These are phyloP conservation scores for Aspergillus quadrilineatus DNA, from an alignment of 2,329 filamentous ascomycete genomes.

Conservation along the genomic window DNA sequence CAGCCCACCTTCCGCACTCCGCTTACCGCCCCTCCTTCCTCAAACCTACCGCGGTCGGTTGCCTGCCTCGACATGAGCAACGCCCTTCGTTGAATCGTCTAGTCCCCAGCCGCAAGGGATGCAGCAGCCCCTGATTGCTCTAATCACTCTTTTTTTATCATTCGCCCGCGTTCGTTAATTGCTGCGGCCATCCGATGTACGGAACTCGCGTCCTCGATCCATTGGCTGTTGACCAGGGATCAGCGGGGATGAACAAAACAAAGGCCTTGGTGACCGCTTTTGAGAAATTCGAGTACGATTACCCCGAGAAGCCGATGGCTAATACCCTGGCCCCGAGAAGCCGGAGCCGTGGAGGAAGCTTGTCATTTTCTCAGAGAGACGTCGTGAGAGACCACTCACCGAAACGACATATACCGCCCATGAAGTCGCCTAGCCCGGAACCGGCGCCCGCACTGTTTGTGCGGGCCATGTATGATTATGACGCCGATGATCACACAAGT, in stretches of 20 bases:
- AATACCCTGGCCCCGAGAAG: constrained; percentile 32
- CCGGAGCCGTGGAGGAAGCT: constrained; percentile 33
- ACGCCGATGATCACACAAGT: constrained; percentile 94
- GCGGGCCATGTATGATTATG: constrained; percentile 94
- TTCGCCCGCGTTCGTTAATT: constrained; percentile 11
- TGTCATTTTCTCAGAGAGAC: constrained; percentile 27
- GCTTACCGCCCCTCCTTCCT: constrained; percentile 14
- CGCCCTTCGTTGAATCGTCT: constrained; percentile 22
- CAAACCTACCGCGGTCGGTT: constrained; percentile 7
- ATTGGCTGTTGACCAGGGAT: constrained; percentile 34
- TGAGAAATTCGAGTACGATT: constrained; percentile 27
- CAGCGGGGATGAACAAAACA: constrained; percentile 36
- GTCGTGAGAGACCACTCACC: constrained; percentile 24
- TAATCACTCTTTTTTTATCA: constrained; percentile 5
- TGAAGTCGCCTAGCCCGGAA: constrained; percentile 40
- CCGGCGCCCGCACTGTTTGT: constrained; percentile 70
- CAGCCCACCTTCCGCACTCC: constrained; percentile 15
- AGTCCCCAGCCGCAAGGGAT: constrained; percentile 22
- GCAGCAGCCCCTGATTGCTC: constrained; percentile 13
- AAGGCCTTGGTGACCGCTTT: constrained; percentile 43
- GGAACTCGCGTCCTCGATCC: constrained; percentile 34
- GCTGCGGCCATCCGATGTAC: constrained; percentile 32
- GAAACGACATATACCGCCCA: constrained; percentile 29
- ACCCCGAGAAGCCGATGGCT: constrained; percentile 39
- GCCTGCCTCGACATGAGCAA: constrained; percentile 24